Evolutionary conservation across 1,284 basidiomycete species (phyloP).

Genomic region (Cutaneotrichosporon dermatis): DNA sequence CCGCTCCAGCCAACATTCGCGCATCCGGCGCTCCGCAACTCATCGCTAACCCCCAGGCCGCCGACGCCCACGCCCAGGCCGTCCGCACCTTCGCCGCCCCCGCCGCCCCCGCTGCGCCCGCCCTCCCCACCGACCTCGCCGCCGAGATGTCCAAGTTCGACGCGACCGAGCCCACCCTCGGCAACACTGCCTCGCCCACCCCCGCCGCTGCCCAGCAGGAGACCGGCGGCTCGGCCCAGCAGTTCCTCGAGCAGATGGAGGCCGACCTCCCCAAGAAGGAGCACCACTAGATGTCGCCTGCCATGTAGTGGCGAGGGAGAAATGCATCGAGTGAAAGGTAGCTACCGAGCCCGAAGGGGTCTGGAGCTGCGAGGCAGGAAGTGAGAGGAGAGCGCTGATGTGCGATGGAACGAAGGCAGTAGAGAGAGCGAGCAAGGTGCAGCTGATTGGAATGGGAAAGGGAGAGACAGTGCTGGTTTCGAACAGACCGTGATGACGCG

Average conservation of each 20-base stretch:
- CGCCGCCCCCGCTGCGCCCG: conserved; percentile 62
- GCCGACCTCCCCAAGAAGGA: conserved; percentile 58
- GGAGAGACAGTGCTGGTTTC: no score
- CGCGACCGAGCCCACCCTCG: conserved; percentile 62
- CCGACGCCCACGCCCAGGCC: conserved; percentile 74
- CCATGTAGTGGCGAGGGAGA: conserved; percentile 1
- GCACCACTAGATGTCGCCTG: conserved; percentile 43
- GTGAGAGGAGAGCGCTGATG: no score
- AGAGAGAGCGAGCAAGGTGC: no score
- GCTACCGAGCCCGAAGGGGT: neutral
- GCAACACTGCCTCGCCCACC: conserved; percentile 43
- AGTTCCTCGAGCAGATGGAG: conserved; percentile 55
- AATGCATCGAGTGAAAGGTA: conserved; percentile 11
- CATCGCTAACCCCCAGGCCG: conserved; percentile 54
- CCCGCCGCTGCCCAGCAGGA: conserved; percentile 37
- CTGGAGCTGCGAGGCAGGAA: no score
- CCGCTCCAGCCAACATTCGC: no score
- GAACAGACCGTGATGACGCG: no score
- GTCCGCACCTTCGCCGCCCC: conserved; percentile 73
- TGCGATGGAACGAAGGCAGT: no score
- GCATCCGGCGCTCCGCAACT: no score
- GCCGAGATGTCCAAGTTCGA: conserved; percentile 78
- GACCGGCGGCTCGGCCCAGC: conserved; percentile 55
- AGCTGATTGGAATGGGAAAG: no score
- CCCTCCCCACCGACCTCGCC: conserved; percentile 71